These are phyloP conservation scores for Fusarium falciforme DNA, from an alignment of 2,329 filamentous ascomycete species.

Conservation along the genomic window DNA sequence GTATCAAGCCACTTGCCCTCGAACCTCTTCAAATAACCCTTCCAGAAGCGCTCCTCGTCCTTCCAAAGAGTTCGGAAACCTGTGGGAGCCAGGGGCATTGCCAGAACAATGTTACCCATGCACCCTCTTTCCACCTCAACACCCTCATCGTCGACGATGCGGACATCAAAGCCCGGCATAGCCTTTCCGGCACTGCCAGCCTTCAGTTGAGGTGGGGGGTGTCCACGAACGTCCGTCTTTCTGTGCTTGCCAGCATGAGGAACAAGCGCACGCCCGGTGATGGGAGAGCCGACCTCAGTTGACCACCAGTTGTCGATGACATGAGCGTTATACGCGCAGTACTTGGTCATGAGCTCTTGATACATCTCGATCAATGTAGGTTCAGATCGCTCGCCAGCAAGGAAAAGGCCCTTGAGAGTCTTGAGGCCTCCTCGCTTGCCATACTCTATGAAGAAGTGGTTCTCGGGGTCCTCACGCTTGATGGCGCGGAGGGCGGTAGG, in stretches of 20 bases:
- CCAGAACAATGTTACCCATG: constrained; percentile 94
- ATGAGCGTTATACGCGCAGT: constrained; percentile 71
- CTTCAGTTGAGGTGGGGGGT: constrained; percentile 68
- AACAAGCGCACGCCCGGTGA: constrained; percentile 65
- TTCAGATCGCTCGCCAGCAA: constrained; percentile 91
- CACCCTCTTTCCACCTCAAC: constrained; percentile 74
- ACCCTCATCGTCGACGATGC: constrained; percentile 84
- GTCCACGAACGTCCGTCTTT: constrained; percentile 52
- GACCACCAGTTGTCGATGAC: constrained; percentile 73
- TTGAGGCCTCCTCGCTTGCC: constrained; percentile 78
- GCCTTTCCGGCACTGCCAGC: constrained; percentile 91
- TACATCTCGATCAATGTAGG: constrained; percentile 87
- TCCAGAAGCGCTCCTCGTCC: constrained; percentile 87
- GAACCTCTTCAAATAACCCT: constrained; percentile 86
- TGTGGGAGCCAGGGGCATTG: constrained; percentile 83
- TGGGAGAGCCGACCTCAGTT: constrained; percentile 68
- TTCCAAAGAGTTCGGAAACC: constrained; percentile 88
- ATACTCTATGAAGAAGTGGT: constrained; percentile 70
- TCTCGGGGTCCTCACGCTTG: constrained; percentile 84
- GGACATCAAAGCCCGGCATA: constrained; percentile 91
- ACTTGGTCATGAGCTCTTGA: constrained; percentile 74
- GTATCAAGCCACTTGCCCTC: constrained; percentile 88
- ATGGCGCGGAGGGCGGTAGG: constrained; percentile 90
- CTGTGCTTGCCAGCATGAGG: constrained; percentile 70
- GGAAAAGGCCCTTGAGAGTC: constrained; percentile 78